Base-by-base conservation (phyloP, 257 asterid species). In the Orobanche coerulescens region DNA sequence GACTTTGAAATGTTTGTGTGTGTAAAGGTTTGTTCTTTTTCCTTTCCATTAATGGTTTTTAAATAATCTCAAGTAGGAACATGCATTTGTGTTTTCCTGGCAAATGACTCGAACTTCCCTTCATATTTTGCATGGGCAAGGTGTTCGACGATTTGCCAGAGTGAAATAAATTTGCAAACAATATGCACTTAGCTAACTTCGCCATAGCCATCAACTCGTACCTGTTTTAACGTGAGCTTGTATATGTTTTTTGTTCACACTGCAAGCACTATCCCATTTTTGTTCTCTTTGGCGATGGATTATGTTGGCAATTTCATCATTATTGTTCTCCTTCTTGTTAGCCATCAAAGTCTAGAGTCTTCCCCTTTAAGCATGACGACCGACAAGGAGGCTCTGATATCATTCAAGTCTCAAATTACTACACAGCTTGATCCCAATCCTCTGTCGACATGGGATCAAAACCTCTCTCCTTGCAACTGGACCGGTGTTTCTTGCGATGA, bases 401-500 rank as follows among this genome's bases (percentile, higher is more conserved):
- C 83, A 5, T 69, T 84, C 73, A 79, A 68, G 73, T 78, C 82
- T 30, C 84, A 70, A 16, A 33, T 82, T 10, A 55, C 2, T 15
- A 4, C 11, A 1, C 67, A 75, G n/a, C 1, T 40, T 18, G 22
- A 37, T 6, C 58, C 79, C n/a, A 51, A 67, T 30, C 62, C 82
- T 37, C 72, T 79, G 5, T 76, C 87, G 24, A 69, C 74, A 1
- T 83, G 92, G 92, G 65, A 68, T 33, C 48, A 46, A 28, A 57
- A 62, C 58, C 53, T 66, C 13, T 72, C 84, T 13, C 86, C 84
- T 2, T 86, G 95, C 72, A 81, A 78, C 63, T 86, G 95, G 95
- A 77, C 62, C 0, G 75, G 95, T 1, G 81, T 83, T 60, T 43
- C 77, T 5, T 86, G 95, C 69, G 68, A 67, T 34, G 53, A 23